These are phyloP conservation scores for Oenanthe javanica DNA, from an alignment of 140 eudicot species.

Conservation along the genomic window DNA sequence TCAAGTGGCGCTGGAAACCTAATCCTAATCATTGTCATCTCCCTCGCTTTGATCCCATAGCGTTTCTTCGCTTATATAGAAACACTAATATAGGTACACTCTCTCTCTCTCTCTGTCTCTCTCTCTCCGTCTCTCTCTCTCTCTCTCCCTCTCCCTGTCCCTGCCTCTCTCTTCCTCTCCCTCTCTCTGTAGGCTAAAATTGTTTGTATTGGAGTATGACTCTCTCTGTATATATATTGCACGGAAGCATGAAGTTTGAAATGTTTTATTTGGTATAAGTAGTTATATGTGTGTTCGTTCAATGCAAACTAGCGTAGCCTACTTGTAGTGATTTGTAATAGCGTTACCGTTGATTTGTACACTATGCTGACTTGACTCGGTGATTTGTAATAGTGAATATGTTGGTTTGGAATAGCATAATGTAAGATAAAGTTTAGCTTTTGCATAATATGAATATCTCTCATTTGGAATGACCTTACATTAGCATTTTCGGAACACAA, in stretches of 20 bases:
- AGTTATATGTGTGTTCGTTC: not conserved
- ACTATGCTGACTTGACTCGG: too few relatives aligned
- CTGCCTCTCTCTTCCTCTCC: not conserved
- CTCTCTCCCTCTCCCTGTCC: not conserved
- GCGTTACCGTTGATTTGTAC: too few relatives aligned
- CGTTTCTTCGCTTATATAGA: conserved; percentile 42
- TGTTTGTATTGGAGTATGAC: not conserved
- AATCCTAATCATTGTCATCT: conserved; percentile 44
- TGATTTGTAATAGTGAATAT: too few relatives aligned
- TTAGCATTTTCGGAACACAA: too few relatives aligned
- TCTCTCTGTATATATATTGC: not conserved
- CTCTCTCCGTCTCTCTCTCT: not conserved
- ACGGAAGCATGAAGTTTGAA: not conserved
- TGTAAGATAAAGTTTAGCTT: not conserved
- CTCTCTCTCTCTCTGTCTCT: not conserved
- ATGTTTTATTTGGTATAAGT: not conserved
- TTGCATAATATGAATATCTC: not conserved
- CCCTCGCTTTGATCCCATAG: conserved; percentile 58
- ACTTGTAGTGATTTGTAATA: too few relatives aligned
- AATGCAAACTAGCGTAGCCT: too few relatives aligned
- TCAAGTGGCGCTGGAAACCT: conserved; percentile 92
- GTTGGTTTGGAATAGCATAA: not conserved
- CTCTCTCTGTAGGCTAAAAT: not conserved
- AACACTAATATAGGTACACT: conserved; percentile 62
- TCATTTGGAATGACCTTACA: too few relatives aligned